Base-by-base conservation (phyloP, 208 protist genomes). In the Trypanosoma platydactyli region DNA sequence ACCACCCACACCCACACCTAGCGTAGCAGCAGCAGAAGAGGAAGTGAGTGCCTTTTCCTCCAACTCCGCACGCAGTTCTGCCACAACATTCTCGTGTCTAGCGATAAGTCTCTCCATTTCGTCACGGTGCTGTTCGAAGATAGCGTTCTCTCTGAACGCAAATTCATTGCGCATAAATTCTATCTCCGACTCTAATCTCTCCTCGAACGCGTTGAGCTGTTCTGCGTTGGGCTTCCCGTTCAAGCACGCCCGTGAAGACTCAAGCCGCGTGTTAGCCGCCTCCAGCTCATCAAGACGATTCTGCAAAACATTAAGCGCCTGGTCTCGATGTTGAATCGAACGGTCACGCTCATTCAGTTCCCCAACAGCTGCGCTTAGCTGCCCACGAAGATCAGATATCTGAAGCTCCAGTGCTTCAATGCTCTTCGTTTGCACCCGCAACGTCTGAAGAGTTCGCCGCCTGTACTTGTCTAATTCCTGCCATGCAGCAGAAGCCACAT, bases 121-220 rank as follows among this genome's bases (percentile, higher is more conserved):
- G 33, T 87, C 80, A 30, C 71, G 71, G 71, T 93, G 84, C 49
- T 88, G 80, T 9, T 80, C 48, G 40, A 88, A 79, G 0, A 92
- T 73, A 15, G 68, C 60, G 22, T 62, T 69, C 53, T 92, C 86
- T 0, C 83, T 78, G 0, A 45, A 56, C 1, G 71, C 56, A 66
- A 80, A 90, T 64, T 90, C 84, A 3, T 65, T 68, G 1, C 75
- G 77, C 38, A 86, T 29, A 15, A 52, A 64, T 51, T 76, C 62
- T 38, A 91, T 46, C 24, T 79, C 79, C 33, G 74, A 50, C 41
- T 93, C 84, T 13, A 83, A 45, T n/a, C 73, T 61, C 5, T 80
- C 79, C 51, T 84, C 77, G 56, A 87, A 69, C 7, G 56, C 52
- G 40, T 83, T 73, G 57, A 80, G 60, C 56, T 90, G 66, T n/a